Evolutionary conservation across 106 monocot genomes (phyloP).

Genomic region (Hemerocallis citrina): DNA sequence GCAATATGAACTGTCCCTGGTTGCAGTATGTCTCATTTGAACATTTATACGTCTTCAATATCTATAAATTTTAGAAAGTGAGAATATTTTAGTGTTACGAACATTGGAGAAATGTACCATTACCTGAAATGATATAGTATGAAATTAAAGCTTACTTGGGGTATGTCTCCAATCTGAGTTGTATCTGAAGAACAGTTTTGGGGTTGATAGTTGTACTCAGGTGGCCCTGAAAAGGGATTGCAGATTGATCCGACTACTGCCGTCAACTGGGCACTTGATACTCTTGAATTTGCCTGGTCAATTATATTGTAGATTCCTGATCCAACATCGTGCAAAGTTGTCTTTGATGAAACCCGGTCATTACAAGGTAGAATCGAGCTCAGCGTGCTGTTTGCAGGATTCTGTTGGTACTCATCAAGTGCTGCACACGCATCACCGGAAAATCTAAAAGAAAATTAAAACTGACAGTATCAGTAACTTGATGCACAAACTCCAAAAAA

Average conservation of each 20-base stretch:
- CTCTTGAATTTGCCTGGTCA: conserved; percentile 72
- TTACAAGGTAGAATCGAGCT: conserved; percentile 67
- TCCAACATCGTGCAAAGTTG: conserved; percentile 36
- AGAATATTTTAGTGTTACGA: background rate
- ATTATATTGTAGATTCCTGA: conserved; percentile 47
- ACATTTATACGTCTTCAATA: conserved; percentile 57
- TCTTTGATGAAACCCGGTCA: conserved; percentile 30
- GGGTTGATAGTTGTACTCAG: conserved; percentile 69
- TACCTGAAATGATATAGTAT: too few species aligned
- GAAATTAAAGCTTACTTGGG: conserved; percentile 37
- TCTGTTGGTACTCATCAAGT: conserved; percentile 56
- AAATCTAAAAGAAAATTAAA: conserved; percentile 34
- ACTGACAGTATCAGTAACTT: background rate
- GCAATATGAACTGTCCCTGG: conserved; percentile 42
- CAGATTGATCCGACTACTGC: conserved; percentile 45
- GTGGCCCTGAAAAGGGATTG: conserved; percentile 89
- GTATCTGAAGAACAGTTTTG: conserved; percentile 60
- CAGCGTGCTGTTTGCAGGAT: conserved; percentile 63
- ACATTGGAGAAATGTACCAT: background rate
- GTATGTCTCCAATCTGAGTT: conserved; percentile 68
- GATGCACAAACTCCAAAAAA: too few species aligned
- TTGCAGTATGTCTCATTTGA: conserved; percentile 23
- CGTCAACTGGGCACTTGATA: conserved; percentile 33
- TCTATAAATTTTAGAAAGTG: conserved; percentile 32
- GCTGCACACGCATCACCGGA: conserved; percentile 72